Evolutionary conservation across 768 basidiomycete species (phyloP), one percentile per base, ranked within the genome.

Genomic region (Pulveroboletus sp.): DNA sequence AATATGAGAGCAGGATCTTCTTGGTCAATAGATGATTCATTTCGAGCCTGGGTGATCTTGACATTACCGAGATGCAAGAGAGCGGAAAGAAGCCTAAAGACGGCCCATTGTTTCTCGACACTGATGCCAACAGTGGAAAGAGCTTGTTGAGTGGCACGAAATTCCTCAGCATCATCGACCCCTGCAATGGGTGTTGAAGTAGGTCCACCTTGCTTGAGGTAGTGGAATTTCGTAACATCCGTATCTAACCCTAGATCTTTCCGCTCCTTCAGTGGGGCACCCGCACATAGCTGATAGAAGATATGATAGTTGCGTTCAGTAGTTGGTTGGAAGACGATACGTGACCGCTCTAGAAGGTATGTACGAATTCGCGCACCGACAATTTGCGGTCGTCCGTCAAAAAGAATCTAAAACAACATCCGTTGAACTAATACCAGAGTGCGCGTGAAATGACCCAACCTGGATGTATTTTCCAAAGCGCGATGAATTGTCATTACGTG

Each of bases 381-480:
- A 57, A 99, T 99, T 65, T 94, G 90, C 73, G 96, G 93, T 57
- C 83, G 79, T 46, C 89, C 89, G 66, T 98, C 94, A 60, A 99
- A 98, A 33, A 98, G 81, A 65, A 99, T 95, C 96, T 98, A 62
- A 18, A 15, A 39, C 33, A 12, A 2, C 24, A 10, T 54, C 33
- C 51, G 30, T 33, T 26, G 12, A 49, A n/a, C 39, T 18, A 39
- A 21, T 12, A 45, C 39, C 42, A 44, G 45, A n/a, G 14, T 39
- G 27, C 40, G 11, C 5, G 26, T 24, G n/a, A 47, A 37, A 44
- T 27, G 28, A 47, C 36, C 24, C 24, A 26, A 63, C 96, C 81
- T 99, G 95, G 56, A 99, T 97, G 71, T 99, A 99, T 73, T 99
- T 99, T 54, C 96, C 96, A 68, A 99, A 99, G 50, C 96, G 84